Evolutionary conservation across 192 early-diverging fungal genomes (phyloP).

Genomic region (Gigaspora rosea): DNA sequence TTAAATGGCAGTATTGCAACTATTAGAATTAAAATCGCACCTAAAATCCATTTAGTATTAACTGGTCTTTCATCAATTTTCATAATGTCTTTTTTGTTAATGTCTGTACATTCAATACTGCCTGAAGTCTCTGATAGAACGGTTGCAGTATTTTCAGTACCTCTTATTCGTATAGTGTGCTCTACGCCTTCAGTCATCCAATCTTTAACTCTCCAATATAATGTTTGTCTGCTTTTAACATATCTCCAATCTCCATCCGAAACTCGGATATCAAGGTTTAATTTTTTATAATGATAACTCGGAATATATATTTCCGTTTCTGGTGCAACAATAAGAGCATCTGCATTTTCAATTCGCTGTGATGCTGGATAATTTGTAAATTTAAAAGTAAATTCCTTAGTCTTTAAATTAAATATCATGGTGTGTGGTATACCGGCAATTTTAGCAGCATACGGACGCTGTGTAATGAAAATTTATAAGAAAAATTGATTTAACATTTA

Average conservation of each 20-base stretch:
- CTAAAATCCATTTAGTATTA: too few species aligned
- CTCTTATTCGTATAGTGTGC: slow-evolving; percentile 24
- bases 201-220: slow-evolving; percentile 56
- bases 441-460: slow-evolving; percentile 79
- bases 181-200: slow-evolving; percentile 15
- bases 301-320: slow-evolving; percentile 77
- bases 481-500: background rate
- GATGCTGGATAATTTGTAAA: slow-evolving; percentile 50
- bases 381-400: slow-evolving; percentile 59
- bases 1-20: too few species aligned
- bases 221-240: slow-evolving; percentile 63
- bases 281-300: slow-evolving; percentile 64
- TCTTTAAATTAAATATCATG: slow-evolving; percentile 62
- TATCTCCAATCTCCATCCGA: slow-evolving; percentile 75
- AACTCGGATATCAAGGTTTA: slow-evolving; percentile 54
- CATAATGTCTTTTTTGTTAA: too few species aligned
- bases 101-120: background rate
- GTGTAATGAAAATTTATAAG: background rate
- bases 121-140: background rate
- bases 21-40: too few species aligned
- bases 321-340: slow-evolving; percentile 21
- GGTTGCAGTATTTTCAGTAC: background rate
- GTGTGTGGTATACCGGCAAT: slow-evolving; percentile 65
- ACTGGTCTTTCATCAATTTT: too few species aligned
- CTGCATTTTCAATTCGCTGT: slow-evolving; percentile 35